Evolutionary conservation across 2,329 filamentous ascomycete species (phyloP), one percentile per base, ranked within the genome.

Genomic region (Fusarium sp.): DNA sequence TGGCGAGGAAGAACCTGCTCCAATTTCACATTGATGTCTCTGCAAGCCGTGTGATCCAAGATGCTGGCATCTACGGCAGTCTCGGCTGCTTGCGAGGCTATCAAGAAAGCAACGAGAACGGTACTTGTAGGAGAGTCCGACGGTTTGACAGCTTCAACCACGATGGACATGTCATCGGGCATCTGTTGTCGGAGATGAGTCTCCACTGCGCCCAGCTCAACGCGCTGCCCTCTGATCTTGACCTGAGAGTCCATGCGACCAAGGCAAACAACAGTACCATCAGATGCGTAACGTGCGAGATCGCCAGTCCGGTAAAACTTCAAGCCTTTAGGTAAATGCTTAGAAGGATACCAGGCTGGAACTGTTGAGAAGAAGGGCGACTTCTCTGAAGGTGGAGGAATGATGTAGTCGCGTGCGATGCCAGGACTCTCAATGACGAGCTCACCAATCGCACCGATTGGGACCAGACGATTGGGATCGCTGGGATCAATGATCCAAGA

Each of bases 241-340:
- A 90, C 84, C 73, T 90, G 88, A 0, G 83, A 83, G 70, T 90
- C 88, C 71, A 87, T 87, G 33, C 88, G 82, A 38, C 87, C 87
- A 39, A 86, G 75, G 41, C 83, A 86, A 1, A 81, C 68, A 7
- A 87, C 75, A 7, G 77, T 75, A 1, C 84, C 83, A 55, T 86
- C 81, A 0, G 77, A 75, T 20, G 82, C 77, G 35, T 85, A 85
- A 49, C 77, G 77, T 4, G 79, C 85, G 14, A 87, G 79, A 70
- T 87, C 85, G 11, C 86, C 85, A 2, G 86, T 86, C 53, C 82
- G 82, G 65, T 86, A 87, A n/a, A 83, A 44, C n/a, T 44, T 59
- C 3, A 54, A 9, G 7, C 66, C 63, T 3, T 47, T 12, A 0
- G 56, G 59, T 3, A 59, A 4, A 0, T 57, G 9, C 1, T 39